Percentiles rank a stretch among this genome's conserved stretches.
Conservation (phyloP, 805 yeast genomes). For the Saitoella complicata region DNA sequence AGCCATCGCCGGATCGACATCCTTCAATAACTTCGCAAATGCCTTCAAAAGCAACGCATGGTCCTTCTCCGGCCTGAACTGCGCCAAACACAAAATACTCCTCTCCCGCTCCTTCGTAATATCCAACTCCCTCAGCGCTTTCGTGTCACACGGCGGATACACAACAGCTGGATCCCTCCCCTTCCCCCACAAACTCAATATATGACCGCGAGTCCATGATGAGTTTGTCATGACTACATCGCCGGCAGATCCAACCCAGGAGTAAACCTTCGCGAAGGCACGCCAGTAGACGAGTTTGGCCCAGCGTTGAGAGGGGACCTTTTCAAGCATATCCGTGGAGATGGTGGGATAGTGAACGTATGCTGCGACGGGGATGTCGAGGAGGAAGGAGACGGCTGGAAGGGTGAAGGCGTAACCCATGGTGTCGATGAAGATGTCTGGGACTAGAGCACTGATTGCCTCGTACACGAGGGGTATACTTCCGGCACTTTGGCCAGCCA, state of each 20-base stretch:
- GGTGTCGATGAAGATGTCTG: constrained; percentile 89
- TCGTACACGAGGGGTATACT: constrained; percentile 51
- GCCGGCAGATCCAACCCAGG: constrained; percentile 48
- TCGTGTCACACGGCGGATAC: constrained; percentile 85
- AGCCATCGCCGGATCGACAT: constrained; percentile 8
- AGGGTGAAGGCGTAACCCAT: constrained; percentile 86
- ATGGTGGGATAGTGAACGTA: constrained; percentile 93
- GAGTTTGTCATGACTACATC: constrained; percentile 63
- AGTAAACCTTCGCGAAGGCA: constrained; percentile 44
- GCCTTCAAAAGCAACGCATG: constrained; percentile 55
- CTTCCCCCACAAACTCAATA: constrained; percentile 44
- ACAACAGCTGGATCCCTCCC: constrained; percentile 29
- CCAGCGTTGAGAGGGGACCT: constrained; percentile 3
- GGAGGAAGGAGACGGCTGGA: constrained; percentile 39
- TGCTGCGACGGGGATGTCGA: constrained; percentile 61
- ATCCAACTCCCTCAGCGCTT: constrained; percentile 18
- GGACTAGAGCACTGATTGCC: constrained; percentile 49
- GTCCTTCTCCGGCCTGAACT: constrained; percentile 89
- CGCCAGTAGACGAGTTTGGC: constrained; percentile 57
- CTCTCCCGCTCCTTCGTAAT: constrained; percentile 10
- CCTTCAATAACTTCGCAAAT: constrained; percentile 37
- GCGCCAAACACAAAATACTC: constrained; percentile 54
- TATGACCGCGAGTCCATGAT: constrained; percentile 79
- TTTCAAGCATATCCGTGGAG: constrained; percentile 69
- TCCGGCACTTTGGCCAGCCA: constrained; percentile 79